Conservation (phyloP, 2,329 filamentous ascomycete genomes). For the Trichoderma oligosporum region DNA sequence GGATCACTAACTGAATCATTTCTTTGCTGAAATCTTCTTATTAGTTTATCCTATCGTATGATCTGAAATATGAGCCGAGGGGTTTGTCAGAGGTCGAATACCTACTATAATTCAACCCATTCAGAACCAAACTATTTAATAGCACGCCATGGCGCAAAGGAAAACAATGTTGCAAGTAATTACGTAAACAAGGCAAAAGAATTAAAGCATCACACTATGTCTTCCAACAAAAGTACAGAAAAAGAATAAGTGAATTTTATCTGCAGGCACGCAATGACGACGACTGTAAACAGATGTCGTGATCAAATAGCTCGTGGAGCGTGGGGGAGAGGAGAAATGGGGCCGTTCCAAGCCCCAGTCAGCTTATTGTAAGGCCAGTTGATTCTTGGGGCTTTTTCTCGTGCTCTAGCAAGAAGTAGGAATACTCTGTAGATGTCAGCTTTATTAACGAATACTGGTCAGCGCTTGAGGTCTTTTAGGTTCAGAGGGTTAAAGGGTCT, state of each 20-base stretch:
- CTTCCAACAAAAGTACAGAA: background rate
- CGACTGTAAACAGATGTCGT: slow-evolving; percentile 2
- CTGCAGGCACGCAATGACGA: background rate
- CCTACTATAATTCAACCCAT: too few relatives aligned
- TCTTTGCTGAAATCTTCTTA: background rate
- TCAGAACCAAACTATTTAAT: too few relatives aligned
- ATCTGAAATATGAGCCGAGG: too few relatives aligned
- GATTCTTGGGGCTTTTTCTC: background rate
- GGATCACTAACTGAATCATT: background rate
- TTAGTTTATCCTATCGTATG: slow-evolving; percentile 11
- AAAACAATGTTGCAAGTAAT: too few relatives aligned
- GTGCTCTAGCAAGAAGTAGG: too few relatives aligned
- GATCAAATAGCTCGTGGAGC: background rate
- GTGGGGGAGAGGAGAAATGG: background rate
- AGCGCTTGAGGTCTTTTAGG: background rate
- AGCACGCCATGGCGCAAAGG: too few relatives aligned
- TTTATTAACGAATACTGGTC: too few relatives aligned
- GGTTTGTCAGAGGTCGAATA: too few relatives aligned
- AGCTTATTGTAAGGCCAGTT: slow-evolving; percentile 4
- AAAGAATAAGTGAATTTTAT: background rate
- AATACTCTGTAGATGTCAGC: too few relatives aligned
- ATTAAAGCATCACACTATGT: background rate
- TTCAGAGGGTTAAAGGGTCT: background rate
- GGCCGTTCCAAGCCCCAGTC: background rate
- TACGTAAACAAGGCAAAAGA: too few relatives aligned